A percentile compares a stretch with the other conserved stretches of the same genome.
Conservation (phyloP, 768 basidiomycete species). For the Pulveroboletus sp. region DNA sequence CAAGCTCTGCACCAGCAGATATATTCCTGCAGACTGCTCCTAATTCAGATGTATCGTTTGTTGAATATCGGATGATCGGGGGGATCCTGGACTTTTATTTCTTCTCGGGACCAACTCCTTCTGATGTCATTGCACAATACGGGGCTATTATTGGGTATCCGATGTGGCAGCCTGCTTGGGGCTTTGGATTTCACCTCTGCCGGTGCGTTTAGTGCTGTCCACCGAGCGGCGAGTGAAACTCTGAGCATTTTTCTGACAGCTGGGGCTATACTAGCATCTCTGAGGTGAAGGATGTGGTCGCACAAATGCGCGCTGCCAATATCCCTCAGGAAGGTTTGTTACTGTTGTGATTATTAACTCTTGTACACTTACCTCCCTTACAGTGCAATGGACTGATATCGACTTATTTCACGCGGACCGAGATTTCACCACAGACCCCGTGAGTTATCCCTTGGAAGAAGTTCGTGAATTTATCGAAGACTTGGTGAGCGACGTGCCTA, state of each 20-base stretch:
- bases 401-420: constrained; percentile 68
- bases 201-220: constrained; percentile 32
- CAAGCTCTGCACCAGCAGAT: constrained; percentile 64
- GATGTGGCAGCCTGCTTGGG: constrained; percentile 69
- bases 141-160: constrained; percentile 61
- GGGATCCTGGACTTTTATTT: constrained; percentile 78
- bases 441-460: constrained; percentile 55
- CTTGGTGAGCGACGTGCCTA: constrained; percentile 40
- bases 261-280: constrained; percentile 51
- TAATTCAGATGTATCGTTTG: constrained; percentile 49
- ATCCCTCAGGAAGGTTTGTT: constrained; percentile 67
- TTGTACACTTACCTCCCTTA: background rate
- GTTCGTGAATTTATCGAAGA: constrained; percentile 49
- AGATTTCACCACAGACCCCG: constrained; percentile 67
- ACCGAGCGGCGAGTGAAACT: background rate
- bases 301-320: constrained; percentile 59
- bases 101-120: constrained; percentile 52
- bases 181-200: constrained; percentile 75
- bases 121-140: constrained; percentile 65
- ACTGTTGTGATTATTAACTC: background rate
- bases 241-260: background rate
- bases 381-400: constrained; percentile 77
- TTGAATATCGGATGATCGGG: constrained; percentile 72
- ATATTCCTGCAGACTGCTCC: constrained; percentile 62
- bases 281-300: constrained; percentile 51